Base-by-base conservation (phyloP, 2,329 filamentous ascomycete species). In the Harringtonia aguacate region DNA sequence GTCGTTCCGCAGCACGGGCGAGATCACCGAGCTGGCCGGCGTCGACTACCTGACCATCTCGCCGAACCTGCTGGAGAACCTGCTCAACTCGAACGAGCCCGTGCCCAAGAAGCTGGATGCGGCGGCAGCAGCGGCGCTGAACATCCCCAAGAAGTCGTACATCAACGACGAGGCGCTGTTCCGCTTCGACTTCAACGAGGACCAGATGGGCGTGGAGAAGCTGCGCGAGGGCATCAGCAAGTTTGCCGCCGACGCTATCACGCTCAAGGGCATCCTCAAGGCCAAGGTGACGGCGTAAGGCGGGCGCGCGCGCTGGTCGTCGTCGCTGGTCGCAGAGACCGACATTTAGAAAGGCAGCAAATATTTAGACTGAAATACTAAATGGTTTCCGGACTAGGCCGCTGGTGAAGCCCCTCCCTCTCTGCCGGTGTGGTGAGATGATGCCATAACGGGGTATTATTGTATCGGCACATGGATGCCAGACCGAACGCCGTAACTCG, bases 111-210 rank as follows among this genome's bases (percentile, higher is more conserved):
- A 97, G 82, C 86, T 98, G 50, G 78, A 90, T 58, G 72, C 87
- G 41, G 61, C 75, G 39, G 61, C 63, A 46, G 88, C 89, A 49
- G 49, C 66, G 54, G 64, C 69, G 46, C 77, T 92, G 53, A 68
- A 92, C 68, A 77, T 98, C 55, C 70, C 84, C 73, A 94, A 88
- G 85, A 86, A 85, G 75, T 72, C 72, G 46, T 98, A 95, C 79
- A 83, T 98, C 68, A 79, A 83, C 62, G 74, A 92, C 68, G 92
- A 98, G 79, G 59, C 88, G 43, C 61, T 69, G 40, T 98, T 97
- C 89, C 88, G 92, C 66, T 98, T 95, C 75, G 85, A 89, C 70
- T 95, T 98, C 81, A 98, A 98, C 78, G 92, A 98, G 78, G 88
- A 98, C 62, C 84, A 90, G 67, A 98, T 98, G 92, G 92, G 86